A percentile compares a stretch with the other conserved stretches of the same genome.
Conservation (phyloP, 208 protist genomes). For the Acanthamoeba castellanii region DNA sequence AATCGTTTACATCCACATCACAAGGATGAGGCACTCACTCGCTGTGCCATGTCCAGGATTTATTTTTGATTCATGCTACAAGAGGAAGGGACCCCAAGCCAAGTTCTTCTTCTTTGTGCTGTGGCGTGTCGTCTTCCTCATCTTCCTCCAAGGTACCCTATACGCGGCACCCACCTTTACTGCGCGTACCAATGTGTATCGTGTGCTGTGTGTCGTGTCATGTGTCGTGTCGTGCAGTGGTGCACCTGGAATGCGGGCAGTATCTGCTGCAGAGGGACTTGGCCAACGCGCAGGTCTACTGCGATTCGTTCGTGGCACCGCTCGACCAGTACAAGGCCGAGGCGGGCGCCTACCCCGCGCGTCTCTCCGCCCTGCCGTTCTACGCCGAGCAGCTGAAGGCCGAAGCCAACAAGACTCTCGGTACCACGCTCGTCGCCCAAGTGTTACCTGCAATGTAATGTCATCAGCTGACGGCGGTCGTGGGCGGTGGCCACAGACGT, state of each 20-base stretch:
- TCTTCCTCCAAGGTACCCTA: neutral
- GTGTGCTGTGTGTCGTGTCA: neutral
- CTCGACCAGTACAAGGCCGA: neutral
- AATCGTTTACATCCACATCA: neutral
- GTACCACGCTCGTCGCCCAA: neutral
- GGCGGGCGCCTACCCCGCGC: neutral
- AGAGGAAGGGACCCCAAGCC: constrained; percentile 2
- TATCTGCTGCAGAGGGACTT: constrained; percentile 38
- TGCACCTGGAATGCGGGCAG: constrained; percentile 9
- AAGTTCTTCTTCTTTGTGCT: neutral
- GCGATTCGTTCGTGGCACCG: neutral
- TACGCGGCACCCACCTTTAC: neutral
- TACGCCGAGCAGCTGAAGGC: neutral
- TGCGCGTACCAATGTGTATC: neutral
- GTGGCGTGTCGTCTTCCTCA: constrained; percentile 29
- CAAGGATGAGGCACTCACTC: neutral
- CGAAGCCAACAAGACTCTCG: neutral
- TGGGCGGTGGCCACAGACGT: neutral
- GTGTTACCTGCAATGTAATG: too few relatives aligned
- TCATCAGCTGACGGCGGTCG: too few relatives aligned
- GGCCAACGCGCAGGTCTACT: constrained; percentile 23
- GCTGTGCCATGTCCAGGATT: neutral
- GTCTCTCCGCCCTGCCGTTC: neutral
- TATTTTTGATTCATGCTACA: neutral
- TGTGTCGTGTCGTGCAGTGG: neutral